Conservation (phyloP, 108 stramenopile species). For the Nannochloropsis salina region DNA sequence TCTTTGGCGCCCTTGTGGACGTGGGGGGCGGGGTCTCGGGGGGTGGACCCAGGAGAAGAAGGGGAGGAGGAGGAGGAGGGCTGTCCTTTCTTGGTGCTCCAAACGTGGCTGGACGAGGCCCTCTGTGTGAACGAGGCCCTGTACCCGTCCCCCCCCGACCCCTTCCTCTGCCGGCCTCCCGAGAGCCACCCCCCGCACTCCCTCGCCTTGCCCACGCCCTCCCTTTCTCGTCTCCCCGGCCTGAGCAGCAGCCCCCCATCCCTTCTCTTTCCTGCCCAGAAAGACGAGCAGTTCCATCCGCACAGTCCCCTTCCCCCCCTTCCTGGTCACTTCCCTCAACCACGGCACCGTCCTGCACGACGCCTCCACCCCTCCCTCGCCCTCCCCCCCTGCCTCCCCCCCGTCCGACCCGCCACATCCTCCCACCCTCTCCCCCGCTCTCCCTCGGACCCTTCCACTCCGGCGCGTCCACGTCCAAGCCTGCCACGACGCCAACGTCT, state of each 20-base stretch:
- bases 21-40: background rate
- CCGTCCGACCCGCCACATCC: background rate
- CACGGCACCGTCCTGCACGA: background rate
- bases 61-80: background rate
- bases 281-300: background rate
- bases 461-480: background rate
- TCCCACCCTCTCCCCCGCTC: background rate
- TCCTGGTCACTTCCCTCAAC: background rate
- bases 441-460: background rate
- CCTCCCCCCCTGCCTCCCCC: background rate
- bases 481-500: constrained; percentile 80
- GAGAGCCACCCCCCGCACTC: background rate
- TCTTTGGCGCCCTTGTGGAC: background rate
- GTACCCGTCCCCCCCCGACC: background rate
- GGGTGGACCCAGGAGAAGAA: background rate
- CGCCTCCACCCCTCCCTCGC: background rate
- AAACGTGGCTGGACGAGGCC: background rate
- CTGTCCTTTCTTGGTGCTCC: background rate
- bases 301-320: background rate
- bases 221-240: background rate
- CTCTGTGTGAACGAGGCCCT: background rate
- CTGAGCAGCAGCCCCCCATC: too few relatives aligned
- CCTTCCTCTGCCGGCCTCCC: background rate
- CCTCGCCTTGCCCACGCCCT: background rate
- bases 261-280: background rate